phyloP scores from a whole-genome alignment of 345 rosid genomes.

The Corymbia maculata region DNA sequence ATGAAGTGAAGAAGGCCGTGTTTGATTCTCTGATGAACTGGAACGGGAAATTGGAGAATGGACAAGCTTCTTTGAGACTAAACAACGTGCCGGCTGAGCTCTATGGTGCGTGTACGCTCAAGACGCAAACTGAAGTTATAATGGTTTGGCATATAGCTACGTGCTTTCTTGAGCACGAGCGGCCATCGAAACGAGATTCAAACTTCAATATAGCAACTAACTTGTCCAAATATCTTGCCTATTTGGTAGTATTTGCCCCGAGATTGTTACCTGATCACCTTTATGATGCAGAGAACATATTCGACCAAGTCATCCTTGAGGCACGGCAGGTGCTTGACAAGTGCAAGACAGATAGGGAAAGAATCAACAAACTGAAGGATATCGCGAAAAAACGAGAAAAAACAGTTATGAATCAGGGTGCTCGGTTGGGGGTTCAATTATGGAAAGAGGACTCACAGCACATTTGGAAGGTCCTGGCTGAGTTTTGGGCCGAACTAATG shows the following conservation, averaged over 20 bases:
- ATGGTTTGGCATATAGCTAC: not conserved
- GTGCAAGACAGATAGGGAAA: not conserved
- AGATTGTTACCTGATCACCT: not conserved
- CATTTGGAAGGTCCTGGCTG: not conserved
- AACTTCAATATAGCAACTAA: not conserved
- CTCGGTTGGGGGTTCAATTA: no score
- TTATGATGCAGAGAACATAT: not conserved
- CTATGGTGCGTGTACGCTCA: not conserved
- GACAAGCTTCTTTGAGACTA: not conserved
- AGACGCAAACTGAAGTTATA: not conserved
- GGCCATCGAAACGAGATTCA: not conserved
- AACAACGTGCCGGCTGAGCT: not conserved
- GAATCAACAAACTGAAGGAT: not conserved
- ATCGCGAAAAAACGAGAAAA: not conserved
- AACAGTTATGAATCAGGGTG: not conserved
- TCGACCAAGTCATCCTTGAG: not conserved
- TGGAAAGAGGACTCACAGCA: accelerated
- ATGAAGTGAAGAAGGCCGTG: not conserved
- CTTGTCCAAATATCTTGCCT: not conserved
- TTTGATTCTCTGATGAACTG: not conserved
- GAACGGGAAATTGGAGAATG: not conserved
- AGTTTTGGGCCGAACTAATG: not conserved
- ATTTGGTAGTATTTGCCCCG: not conserved
- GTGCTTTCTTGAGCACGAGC: not conserved
- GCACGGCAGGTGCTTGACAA: not conserved